A percentile compares a stretch with the other conserved stretches of the same genome.
Conservation (phyloP, 2,329 filamentous ascomycete species). For the Neurospora sp. region DNA sequence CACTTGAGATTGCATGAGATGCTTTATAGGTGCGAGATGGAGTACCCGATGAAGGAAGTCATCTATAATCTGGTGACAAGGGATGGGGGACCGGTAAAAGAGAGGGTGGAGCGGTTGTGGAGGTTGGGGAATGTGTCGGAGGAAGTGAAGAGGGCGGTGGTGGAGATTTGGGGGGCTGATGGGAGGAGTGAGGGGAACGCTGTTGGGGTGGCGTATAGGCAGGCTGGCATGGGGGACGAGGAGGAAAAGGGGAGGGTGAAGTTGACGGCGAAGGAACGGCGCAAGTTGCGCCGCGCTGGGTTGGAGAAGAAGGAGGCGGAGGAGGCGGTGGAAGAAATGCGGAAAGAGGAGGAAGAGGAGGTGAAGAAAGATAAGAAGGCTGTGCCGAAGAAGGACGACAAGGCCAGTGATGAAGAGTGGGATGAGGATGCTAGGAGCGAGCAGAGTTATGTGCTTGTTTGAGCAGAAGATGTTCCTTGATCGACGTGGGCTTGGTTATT, state of each 20-base stretch:
- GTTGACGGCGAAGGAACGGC: no score
- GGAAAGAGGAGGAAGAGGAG: background rate
- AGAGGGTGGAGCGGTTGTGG: constrained; percentile 11
- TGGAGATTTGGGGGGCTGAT: constrained; percentile 20
- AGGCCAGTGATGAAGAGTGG: background rate
- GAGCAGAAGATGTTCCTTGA: background rate
- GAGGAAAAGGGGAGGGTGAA: no score
- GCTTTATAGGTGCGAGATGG: constrained; percentile 16
- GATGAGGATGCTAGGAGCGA: background rate
- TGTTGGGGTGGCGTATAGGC: background rate
- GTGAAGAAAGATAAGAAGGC: background rate
- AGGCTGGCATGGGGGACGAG: no score
- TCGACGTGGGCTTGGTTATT: no score
- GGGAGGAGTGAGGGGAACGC: constrained; percentile 7
- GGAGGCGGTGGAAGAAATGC: no score
- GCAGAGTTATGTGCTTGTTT: background rate
- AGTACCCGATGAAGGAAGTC: constrained; percentile 13
- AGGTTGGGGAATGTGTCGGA: constrained; percentile 7
- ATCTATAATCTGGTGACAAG: constrained; percentile 12
- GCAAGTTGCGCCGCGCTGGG: no score
- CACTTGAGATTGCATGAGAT: constrained; percentile 11
- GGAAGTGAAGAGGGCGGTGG: constrained; percentile 13
- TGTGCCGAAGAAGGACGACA: background rate
- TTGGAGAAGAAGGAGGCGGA: no score
- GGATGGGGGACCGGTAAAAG: constrained; percentile 1